A percentile compares a stretch with the other conserved stretches of the same genome.
phyloP scores from a whole-genome alignment of 495 filamentous ascomycete species.

The Bombardia bombarda region DNA sequence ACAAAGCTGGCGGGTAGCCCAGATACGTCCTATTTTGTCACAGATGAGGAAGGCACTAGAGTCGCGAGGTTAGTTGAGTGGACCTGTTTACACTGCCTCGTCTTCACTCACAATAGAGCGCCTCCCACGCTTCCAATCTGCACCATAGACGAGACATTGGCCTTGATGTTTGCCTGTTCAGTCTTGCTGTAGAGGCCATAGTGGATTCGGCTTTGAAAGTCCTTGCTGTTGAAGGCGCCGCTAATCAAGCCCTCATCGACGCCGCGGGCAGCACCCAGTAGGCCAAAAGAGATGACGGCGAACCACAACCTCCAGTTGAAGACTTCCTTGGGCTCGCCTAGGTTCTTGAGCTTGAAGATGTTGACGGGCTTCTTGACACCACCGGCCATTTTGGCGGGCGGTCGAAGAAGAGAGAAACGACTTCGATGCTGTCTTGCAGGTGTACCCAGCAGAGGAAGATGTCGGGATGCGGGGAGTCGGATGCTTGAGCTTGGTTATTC shows the following conservation, averaged over 20 bases:
- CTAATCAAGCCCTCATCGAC: constrained; percentile 69
- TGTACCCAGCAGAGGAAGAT: too few relatives aligned
- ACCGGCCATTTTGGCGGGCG: constrained; percentile 54
- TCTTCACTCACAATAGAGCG: constrained; percentile 47
- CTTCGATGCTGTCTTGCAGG: too few relatives aligned
- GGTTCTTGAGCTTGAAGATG: constrained; percentile 51
- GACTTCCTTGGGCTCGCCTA: constrained; percentile 46
- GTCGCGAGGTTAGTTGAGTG: background rate
- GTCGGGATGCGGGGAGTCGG: too few relatives aligned
- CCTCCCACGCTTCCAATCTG: constrained; percentile 61
- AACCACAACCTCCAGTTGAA: constrained; percentile 63
- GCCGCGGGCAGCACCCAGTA: constrained; percentile 62
- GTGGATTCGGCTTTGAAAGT: constrained; percentile 54
- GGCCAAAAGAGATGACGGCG: constrained; percentile 57
- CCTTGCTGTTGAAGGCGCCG: constrained; percentile 53
- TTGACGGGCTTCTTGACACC: constrained; percentile 60
- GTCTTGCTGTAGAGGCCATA: constrained; percentile 44
- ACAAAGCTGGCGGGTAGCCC: constrained; percentile 61
- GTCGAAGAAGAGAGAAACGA: too few relatives aligned
- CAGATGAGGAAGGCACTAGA: constrained; percentile 54
- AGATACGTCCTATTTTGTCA: constrained; percentile 60
- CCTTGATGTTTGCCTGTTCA: constrained; percentile 54
- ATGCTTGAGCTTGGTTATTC: too few relatives aligned
- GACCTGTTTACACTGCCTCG: background rate
- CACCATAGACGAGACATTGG: constrained; percentile 65